Conservation (phyloP, 441 rosid genomes). For the Lepidium campestre region DNA sequence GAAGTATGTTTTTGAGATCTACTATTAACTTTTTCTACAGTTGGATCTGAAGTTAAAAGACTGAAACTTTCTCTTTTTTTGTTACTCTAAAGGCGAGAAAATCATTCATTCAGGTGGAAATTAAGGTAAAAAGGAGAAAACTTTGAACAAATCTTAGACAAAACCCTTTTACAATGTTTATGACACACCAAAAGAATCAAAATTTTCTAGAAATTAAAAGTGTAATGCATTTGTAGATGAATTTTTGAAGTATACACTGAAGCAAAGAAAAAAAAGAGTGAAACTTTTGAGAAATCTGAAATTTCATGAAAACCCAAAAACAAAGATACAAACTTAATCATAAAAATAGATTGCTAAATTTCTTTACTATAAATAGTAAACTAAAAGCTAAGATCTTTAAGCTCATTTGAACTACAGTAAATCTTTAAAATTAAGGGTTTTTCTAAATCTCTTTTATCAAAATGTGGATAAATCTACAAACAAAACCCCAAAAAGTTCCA, state of each 20-base stretch:
- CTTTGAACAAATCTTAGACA: constrained; percentile 2
- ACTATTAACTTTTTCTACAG: neutral
- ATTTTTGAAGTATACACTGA: constrained; percentile 14
- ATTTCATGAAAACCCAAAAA: neutral
- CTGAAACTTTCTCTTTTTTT: constrained; percentile 19
- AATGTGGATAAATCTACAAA: neutral
- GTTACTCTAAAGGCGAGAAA: neutral
- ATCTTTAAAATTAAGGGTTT: neutral
- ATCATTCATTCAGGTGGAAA: constrained; percentile 1
- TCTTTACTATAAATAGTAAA: neutral
- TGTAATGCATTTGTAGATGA: constrained; percentile 13
- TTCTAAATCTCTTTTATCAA: neutral
- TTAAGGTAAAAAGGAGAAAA: neutral
- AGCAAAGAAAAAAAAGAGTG: neutral
- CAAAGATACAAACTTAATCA: constrained; percentile 12
- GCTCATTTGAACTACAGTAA: neutral
- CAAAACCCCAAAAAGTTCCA: neutral
- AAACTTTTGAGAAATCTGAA: constrained; percentile 11
- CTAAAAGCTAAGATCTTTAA: constrained; percentile 10
- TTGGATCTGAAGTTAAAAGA: constrained; percentile 46
- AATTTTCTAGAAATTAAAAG: constrained; percentile 27
- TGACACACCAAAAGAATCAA: neutral
- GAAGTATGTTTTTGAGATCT: constrained; percentile 1
- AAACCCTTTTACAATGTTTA: neutral
- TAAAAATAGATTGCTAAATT: neutral